These are phyloP conservation scores for Tylopilus balloui DNA, from an alignment of 768 basidiomycete species.

Conservation along the genomic window DNA sequence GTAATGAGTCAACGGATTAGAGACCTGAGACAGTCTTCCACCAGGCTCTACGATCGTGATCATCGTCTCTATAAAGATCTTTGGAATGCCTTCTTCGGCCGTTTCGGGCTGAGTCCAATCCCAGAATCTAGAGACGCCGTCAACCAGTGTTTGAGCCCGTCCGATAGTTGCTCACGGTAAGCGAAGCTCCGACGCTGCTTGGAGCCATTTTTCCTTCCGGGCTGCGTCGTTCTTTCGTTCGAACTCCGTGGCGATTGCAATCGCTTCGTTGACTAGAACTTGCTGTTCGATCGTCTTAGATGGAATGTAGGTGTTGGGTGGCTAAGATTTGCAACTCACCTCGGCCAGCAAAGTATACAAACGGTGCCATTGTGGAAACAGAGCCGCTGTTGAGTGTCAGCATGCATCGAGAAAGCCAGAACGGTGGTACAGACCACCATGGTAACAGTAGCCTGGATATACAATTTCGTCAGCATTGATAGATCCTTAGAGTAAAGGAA, in stretches of 20 bases:
- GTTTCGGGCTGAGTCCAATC: constrained; percentile 9
- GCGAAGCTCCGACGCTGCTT: constrained; percentile 11
- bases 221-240: neutral
- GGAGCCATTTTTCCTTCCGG: constrained; percentile 5
- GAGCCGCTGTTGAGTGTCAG: constrained; percentile 9
- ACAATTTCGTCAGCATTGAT: neutral
- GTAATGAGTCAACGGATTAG: constrained; percentile 10
- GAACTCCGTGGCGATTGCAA: constrained; percentile 9
- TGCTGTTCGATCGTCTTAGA: constrained; percentile 2
- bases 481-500: neutral
- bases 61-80: neutral
- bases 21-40: neutral
- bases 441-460: constrained; percentile 16
- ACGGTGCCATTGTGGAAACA: constrained; percentile 20
- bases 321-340: neutral
- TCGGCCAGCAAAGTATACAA: constrained; percentile 7
- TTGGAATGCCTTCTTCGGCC: neutral
- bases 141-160: no score
- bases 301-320: no score
- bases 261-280: constrained; percentile 12
- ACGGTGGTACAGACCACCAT: constrained; percentile 5
- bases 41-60: neutral
- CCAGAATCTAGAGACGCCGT: constrained; percentile 13
- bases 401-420: neutral
- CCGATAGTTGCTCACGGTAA: constrained; percentile 8